Base-by-base conservation (phyloP, 192 early-diverging fungal species). In the Backusella morwellensis region DNA sequence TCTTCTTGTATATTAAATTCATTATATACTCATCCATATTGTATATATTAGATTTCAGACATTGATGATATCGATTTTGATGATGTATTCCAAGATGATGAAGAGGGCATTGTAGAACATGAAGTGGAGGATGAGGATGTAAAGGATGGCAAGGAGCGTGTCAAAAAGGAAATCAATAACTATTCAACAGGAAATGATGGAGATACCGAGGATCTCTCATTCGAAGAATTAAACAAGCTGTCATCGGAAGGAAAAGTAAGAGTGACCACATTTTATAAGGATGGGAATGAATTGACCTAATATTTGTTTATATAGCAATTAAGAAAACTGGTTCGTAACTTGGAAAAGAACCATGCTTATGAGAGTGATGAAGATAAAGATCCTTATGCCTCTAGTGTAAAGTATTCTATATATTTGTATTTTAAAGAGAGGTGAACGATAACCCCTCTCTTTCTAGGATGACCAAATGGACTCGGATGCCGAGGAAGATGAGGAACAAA, bases 31-130 rank as follows among this genome's bases (percentile, higher is more conserved):
- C 0, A 19, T 50, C 2, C 2, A 19, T n/a, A 0, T 50, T n/a
- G 32, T 50, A 5, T 36, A 54, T 50, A 19, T 72, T 74, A 79
- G 78, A 77, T 78, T 26, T 82, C 80, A 6, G 92, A 88, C 78
- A 84, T 80, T 35, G 93, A 94, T 68, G 93, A 94, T 73, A 80
- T 93, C 67, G 92, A 92, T 78, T 95, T 90, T 81, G 94, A 95
- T 63, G 90, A 93, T 75, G 91, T 90, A 36, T 95, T 92, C 81
- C 91, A 94, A 66, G 93, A 94, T 71, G 93, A 95, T 73, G 93
- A 95, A 80, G 93, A 95, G 73, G 87, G 84, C 41, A 87, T 85
- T 36, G 88, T 87, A 36, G 93, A 93, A 29, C 88, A 91, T 67
- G 91, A 90, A 74, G 86, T 83, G 42, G 90, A 92, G 69, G 90